Base-by-base conservation (phyloP, 352 stramenopile species). In the Phytophthora megakarya region DNA sequence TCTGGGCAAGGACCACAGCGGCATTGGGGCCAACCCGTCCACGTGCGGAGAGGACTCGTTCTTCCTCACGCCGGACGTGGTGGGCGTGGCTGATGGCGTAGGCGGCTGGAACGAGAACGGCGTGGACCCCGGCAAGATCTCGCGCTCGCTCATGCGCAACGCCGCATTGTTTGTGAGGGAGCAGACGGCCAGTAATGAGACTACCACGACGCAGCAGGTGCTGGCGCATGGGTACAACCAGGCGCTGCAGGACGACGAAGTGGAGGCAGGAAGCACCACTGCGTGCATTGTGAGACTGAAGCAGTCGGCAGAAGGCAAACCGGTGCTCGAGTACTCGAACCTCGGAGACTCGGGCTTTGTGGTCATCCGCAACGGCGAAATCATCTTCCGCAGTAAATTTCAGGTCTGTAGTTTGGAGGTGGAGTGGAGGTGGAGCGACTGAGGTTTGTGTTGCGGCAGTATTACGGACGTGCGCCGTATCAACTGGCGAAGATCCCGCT, bases 21-120 rank as follows among this genome's bases (percentile, higher is more conserved):
- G 77, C 15, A 82, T 88, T 19, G 63, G 76, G 5, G 45, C 72
- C 4, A 78, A 83, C 50, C 80, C 84, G 6, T 67, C 80, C 13
- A 61, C 67, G 1, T 93, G 84, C 25, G 84, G 84, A 18, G 84
- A 93, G 50, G 84, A 93, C 59, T 93, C 84, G 43, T 93, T 80
- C 62, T 93, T 93, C 49, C 57, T 90, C 48, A 80, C 81, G 12
- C 72, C 73, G 1, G 77, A 77, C 12, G 71, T 89, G 40, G 69
- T 93, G 42, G 84, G 84, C 26, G 80, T 93, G 51, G 84, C 84
- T 4, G 84, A 93, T 47, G 84, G 84, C 21, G 84, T 93, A 13
- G 84, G 84, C 32, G 84, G 84, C 18, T 93, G 84, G 84, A 93
- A 93, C 66, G 84, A 93, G 30, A 93, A 91, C 55, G 79, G 79